Conservation (phyloP, 805 yeast species). For the Candida manassasensis region DNA sequence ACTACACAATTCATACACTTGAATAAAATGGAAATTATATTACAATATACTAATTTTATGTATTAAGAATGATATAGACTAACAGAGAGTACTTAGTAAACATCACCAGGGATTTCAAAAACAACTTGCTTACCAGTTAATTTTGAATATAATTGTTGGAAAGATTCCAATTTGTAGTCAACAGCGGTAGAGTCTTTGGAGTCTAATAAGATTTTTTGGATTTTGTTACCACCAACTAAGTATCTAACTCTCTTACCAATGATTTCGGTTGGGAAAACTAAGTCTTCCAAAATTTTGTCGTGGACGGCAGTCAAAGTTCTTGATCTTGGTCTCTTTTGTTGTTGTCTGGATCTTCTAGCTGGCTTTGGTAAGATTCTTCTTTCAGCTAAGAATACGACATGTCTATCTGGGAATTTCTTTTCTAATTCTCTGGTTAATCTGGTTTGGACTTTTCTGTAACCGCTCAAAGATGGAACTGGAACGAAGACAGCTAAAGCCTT, state of each 20-base stretch:
- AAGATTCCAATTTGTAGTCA: slow-evolving; percentile 98
- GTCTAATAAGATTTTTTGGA: slow-evolving; percentile 96
- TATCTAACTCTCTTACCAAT: slow-evolving; percentile 99
- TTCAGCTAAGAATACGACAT: slow-evolving; percentile 98
- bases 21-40: slow-evolving; percentile 6
- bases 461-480: slow-evolving; percentile 89
- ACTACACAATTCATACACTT: neutral
- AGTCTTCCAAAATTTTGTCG: slow-evolving; percentile 97
- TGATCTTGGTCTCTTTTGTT: slow-evolving; percentile 99
- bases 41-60: slow-evolving; percentile 1
- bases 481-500: slow-evolving; percentile 97
- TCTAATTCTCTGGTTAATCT: slow-evolving; percentile 98
- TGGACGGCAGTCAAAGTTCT: slow-evolving; percentile 99
- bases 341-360: slow-evolving; percentile 88
- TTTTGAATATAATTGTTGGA: slow-evolving; percentile 97
- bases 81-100: slow-evolving; percentile 24
- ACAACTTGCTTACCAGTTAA: slow-evolving; percentile 99
- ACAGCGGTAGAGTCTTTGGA: slow-evolving; percentile 95
- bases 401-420: slow-evolving; percentile 99
- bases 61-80: slow-evolving; percentile 6
- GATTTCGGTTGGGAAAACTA: slow-evolving; percentile 99
- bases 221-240: slow-evolving; percentile 97
- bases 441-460: slow-evolving; percentile 96
- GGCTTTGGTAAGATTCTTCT: slow-evolving; percentile 99
- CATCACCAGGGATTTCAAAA: slow-evolving; percentile 74